Evolutionary conservation across 2,329 filamentous ascomycete species (phyloP).

Genomic region (Ploettnerulaceae sp.): DNA sequence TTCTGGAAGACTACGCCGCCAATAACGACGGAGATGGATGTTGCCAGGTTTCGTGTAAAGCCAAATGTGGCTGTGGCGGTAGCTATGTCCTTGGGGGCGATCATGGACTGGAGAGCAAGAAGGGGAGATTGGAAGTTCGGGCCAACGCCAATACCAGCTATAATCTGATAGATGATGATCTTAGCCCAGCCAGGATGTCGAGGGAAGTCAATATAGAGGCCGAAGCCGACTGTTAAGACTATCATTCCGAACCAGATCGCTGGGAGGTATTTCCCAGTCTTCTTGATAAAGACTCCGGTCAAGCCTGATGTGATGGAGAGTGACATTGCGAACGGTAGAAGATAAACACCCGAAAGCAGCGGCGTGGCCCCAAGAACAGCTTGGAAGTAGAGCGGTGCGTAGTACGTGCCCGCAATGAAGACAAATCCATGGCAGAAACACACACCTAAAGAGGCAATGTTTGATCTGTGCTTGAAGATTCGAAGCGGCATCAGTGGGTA

Average conservation of each 20-base stretch:
- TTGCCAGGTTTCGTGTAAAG: conserved; percentile 51
- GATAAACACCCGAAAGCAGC: conserved; percentile 70
- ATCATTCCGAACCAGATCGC: conserved; percentile 55
- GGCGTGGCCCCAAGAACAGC: conserved; percentile 42
- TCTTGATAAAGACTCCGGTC: conserved; percentile 53
- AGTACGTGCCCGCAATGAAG: conserved; percentile 24
- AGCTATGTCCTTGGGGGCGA: conserved; percentile 60
- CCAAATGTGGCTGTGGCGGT: conserved; percentile 60
- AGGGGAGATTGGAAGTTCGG: conserved; percentile 66
- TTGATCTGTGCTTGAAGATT: conserved; percentile 63
- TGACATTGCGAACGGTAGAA: conserved; percentile 65
- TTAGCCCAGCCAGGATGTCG: conserved; percentile 50
- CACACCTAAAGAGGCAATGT: conserved; percentile 59
- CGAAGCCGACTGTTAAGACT: conserved; percentile 60
- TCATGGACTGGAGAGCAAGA: conserved; percentile 61
- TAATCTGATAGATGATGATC: conserved; percentile 56
- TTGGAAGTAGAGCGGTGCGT: conserved; percentile 68
- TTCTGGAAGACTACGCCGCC: conserved; percentile 49
- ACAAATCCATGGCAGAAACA: conserved; percentile 68
- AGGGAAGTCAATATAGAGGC: conserved; percentile 58
- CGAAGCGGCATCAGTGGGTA: conserved; percentile 72
- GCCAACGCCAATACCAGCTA: conserved; percentile 60
- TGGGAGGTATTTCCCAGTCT: conserved; percentile 61
- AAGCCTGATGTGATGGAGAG: conserved; percentile 58
- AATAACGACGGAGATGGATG: conserved; percentile 44